Percentiles rank a stretch among this genome's conserved stretches.
These are phyloP conservation scores for Histomonas meleagridis DNA, from an alignment of 208 protist species.

Conservation along the genomic window DNA sequence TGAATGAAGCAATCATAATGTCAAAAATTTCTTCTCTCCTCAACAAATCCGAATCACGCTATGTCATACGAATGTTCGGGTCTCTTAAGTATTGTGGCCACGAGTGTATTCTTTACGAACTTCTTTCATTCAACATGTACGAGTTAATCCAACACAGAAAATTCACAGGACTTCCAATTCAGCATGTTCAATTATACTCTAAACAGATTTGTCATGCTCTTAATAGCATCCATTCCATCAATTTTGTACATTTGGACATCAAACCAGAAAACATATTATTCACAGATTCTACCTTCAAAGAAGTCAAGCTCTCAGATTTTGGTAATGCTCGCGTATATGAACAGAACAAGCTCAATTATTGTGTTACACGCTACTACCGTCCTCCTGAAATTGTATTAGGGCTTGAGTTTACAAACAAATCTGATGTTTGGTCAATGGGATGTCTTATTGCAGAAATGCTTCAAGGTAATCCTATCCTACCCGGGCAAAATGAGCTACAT, in stretches of 20 bases:
- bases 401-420: constrained; percentile 21
- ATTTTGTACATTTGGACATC: not conserved
- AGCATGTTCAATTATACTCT: not conserved
- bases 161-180: not conserved
- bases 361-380: constrained; percentile 77
- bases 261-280: constrained; percentile 34
- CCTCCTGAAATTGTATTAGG: constrained; percentile 68
- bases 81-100: constrained; percentile 39
- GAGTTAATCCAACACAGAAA: not conserved
- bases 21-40: too few relatives aligned
- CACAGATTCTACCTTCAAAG: not conserved
- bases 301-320: not conserved
- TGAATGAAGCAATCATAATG: too few relatives aligned
- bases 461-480: constrained; percentile 85
- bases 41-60: too few relatives aligned
- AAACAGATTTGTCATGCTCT: not conserved
- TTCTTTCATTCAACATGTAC: not conserved
- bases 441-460: constrained; percentile 93
- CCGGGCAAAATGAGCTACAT: constrained; percentile 67
- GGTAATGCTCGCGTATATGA: constrained; percentile 68
- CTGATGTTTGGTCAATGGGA: constrained; percentile 82
- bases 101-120: not conserved
- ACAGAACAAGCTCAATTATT: constrained; percentile 70
- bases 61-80: too few relatives aligned
- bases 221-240: not conserved